phyloP scores from a whole-genome alignment of 2,329 filamentous ascomycete genomes.

The Daldinia sp. region DNA sequence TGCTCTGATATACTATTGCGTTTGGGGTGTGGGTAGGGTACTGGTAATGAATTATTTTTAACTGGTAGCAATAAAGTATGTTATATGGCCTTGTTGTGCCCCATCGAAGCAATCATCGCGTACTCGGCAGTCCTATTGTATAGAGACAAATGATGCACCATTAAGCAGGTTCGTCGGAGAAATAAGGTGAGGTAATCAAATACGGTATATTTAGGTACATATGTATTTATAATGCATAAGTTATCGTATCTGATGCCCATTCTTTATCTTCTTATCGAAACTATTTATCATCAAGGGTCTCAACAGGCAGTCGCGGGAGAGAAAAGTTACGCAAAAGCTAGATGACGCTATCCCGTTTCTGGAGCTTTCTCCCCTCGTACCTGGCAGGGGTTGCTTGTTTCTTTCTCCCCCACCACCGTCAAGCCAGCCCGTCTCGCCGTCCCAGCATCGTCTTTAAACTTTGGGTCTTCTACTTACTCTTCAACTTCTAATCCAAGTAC shows the following conservation, averaged over 20 bases:
- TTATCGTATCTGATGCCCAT: neutral
- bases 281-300: neutral
- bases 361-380: slow-evolving; percentile 15
- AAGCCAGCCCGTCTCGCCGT: slow-evolving; percentile 1
- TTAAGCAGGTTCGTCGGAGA: too few species aligned
- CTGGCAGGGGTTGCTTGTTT: slow-evolving; percentile 29
- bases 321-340: slow-evolving; percentile 7
- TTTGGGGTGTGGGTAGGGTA: neutral
- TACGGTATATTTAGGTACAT: too few species aligned
- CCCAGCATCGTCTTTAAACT: slow-evolving; percentile 4
- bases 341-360: slow-evolving; percentile 20
- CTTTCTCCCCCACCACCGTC: slow-evolving; percentile 21
- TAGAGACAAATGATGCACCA: too few species aligned
- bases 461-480: slow-evolving; percentile 11
- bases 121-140: too few species aligned
- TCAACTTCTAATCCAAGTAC: slow-evolving; percentile 2
- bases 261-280: neutral
- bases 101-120: neutral
- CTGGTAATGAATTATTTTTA: neutral
- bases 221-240: neutral
- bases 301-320: slow-evolving; percentile 1
- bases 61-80: neutral
- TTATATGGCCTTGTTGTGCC: neutral
- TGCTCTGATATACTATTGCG: neutral
- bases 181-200: too few species aligned